Conservation (phyloP, 768 basidiomycete genomes). For the Mycena capillaripes region DNA sequence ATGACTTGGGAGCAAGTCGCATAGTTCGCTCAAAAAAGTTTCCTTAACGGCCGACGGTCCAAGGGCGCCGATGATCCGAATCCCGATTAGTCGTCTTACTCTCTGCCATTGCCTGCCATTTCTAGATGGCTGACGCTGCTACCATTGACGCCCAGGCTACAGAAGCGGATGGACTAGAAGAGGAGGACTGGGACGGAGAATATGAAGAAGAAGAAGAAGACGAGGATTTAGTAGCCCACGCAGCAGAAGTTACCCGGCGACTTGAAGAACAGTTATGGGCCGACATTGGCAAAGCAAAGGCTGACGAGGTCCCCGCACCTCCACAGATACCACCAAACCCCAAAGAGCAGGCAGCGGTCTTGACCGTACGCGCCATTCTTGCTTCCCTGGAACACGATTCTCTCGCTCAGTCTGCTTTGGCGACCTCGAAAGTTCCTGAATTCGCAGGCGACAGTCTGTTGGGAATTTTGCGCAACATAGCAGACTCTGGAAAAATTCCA, state of each 20-base stretch:
- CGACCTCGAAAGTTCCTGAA: slow-evolving; percentile 64
- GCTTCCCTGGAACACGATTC: slow-evolving; percentile 69
- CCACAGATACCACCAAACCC: slow-evolving; percentile 2
- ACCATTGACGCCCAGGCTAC: neutral
- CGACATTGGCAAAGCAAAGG: slow-evolving; percentile 70
- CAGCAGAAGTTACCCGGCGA: slow-evolving; percentile 79
- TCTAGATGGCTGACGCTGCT: slow-evolving; percentile 1
- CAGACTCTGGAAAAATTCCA: slow-evolving; percentile 61
- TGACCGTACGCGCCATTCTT: slow-evolving; percentile 76
- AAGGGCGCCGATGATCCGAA: too few relatives aligned
- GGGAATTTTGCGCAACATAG: slow-evolving; percentile 65
- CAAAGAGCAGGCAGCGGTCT: slow-evolving; percentile 71
- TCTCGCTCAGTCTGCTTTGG: slow-evolving; percentile 67
- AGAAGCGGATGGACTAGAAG: slow-evolving; percentile 28
- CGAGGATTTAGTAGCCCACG: slow-evolving; percentile 76
- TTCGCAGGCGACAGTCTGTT: slow-evolving; percentile 65
- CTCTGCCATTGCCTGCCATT: too few relatives aligned
- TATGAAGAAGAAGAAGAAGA: slow-evolving; percentile 47
- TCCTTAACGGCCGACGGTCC: too few relatives aligned
- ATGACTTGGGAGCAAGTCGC: slow-evolving; percentile 25
- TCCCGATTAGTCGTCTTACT: too few relatives aligned
- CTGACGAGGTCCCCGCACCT: slow-evolving; percentile 17
- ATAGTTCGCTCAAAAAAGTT: slow-evolving; percentile 1
- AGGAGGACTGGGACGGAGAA: slow-evolving; percentile 47
- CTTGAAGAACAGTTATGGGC: slow-evolving; percentile 86